Evolutionary conservation across 2,329 filamentous ascomycete species (phyloP), one percentile per base, ranked within the genome.

Genomic region (Monosporascus cannonballus): DNA sequence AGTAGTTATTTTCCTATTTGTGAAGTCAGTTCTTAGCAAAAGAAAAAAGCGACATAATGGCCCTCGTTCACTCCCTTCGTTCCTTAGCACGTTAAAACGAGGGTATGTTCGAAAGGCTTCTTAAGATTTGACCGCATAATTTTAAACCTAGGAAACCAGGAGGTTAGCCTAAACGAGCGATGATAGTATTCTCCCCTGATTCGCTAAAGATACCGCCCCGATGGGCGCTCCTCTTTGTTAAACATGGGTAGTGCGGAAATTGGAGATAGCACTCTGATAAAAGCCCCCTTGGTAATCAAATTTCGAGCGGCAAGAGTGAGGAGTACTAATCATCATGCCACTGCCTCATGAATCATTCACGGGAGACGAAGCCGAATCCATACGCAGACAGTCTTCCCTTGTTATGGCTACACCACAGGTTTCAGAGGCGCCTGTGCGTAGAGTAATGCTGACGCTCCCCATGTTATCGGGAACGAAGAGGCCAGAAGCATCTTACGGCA

Each of bases 401-500:
- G n/a, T 42, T 11, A 42, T 42, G 39, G 39, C 37, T 42, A 22
- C 39, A 11, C 39, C 17, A 20, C 18, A 42, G 15, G 18, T 22
- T 42, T 18, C 39, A 22, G 39, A 30, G 27, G 27, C 27, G 2
- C 27, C 27, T 11, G 8, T 30, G 27, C 3, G 9, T 3, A 30
- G 7, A 9, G 8, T 30, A 30, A 30, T 30, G 27, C 27, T 3
- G 27, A 30, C 9, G 27, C 9, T 11, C 27, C 27, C 27, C 27
- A 30, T 30, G 39, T 42, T 24, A 47, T 56, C 30, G 51, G 55
- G 38, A 47, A 54, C 9, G 54, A 56, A 27, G 50, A 53, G 47
- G 61, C 57, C 7, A 59, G 54, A 42, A 66, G 63, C 7, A 72
- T 82, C 3, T 53, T 84, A 49, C 69, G 73, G 25, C 83, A 83